phyloP scores from a whole-genome alignment of 108 stramenopile genomes.

The Nannochloropsis oceanica region DNA sequence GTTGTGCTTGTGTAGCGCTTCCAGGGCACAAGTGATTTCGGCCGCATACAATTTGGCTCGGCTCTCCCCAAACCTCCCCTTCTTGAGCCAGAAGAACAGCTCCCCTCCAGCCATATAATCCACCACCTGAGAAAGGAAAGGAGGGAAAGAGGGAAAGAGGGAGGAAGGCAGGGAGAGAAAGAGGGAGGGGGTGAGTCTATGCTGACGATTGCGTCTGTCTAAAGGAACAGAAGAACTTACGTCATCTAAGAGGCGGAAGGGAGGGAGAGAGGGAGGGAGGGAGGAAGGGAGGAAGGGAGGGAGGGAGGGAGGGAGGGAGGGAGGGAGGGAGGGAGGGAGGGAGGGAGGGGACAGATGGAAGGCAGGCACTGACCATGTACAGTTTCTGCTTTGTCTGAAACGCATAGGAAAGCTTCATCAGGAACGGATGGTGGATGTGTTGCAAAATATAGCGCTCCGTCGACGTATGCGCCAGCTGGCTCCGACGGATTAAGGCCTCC shows the following conservation, averaged over 20 bases:
- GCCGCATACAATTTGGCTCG: conserved; percentile 7
- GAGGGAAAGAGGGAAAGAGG: background rate
- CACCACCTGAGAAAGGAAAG: background rate
- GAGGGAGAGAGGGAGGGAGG: too few species aligned
- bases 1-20: conserved; percentile 23
- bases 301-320: too few species aligned
- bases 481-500: conserved; percentile 58
- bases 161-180: background rate
- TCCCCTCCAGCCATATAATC: conserved; percentile 26
- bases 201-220: too few species aligned
- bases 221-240: too few species aligned
- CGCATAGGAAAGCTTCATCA: conserved; percentile 38
- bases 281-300: too few species aligned
- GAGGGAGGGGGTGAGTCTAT: background rate
- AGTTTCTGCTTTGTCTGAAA: conserved; percentile 38
- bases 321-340: conserved; percentile 32
- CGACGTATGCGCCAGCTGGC: conserved; percentile 78
- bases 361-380: conserved; percentile 40
- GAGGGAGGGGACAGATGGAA: conserved; percentile 40
- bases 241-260: too few species aligned
- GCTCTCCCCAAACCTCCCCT: conserved; percentile 8
- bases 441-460: conserved; percentile 79
- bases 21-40: conserved; percentile 6
- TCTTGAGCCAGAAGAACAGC: conserved; percentile 24
- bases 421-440: conserved; percentile 41